Base-by-base conservation (phyloP, 495 filamentous ascomycete species). In the Xylaria scruposa region DNA sequence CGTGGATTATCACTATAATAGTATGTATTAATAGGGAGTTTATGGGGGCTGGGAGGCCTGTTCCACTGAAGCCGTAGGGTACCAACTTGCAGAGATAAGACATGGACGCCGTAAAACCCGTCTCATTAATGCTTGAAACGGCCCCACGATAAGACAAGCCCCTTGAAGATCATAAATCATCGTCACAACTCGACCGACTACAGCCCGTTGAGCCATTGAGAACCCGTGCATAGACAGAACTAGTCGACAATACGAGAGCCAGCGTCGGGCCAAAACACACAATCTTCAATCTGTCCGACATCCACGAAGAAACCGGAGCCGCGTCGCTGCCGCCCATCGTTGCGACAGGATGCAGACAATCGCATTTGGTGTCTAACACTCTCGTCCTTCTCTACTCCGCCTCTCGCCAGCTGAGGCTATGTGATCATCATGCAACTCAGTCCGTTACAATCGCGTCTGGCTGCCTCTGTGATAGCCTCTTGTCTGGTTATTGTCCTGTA, bases 381-480 rank as follows among this genome's bases (percentile, higher is more conserved):
- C 64, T 70, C 59, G 24, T 61, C 19, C 29, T 29, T 49, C 26
- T 31, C 26, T 56, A 56, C 8, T 2, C 8, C 4, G 19, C 13
- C 10, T 63, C 67, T 72, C 68, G 67, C 79, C 78, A 78, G 71
- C 67, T 67, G 78, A 78, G 83, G 83, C 78, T 79, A 78, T 79
- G 78, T 71, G 61, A 65, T 40, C 74, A 76, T 69, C 66, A 92
- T 93, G 90, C 89, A 88, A 76, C 84, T 88, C 73, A 88, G 87
- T 77, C 88, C 86, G 72, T 82, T 92, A 72, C 91, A 92, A 85
- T 91, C 88, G 81, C 90, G 89, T 74, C 82, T 94, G 73, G 88
- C 86, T 79, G 90, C 91, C 77, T 91, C 88, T 42, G 73, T 90
- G 71, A 79, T 86, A 77, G 87, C 88, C 51, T 86, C 88, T 40